phyloP scores from a whole-genome alignment of 176 grass and related monocot species.

The Neostapfia colusana region DNA sequence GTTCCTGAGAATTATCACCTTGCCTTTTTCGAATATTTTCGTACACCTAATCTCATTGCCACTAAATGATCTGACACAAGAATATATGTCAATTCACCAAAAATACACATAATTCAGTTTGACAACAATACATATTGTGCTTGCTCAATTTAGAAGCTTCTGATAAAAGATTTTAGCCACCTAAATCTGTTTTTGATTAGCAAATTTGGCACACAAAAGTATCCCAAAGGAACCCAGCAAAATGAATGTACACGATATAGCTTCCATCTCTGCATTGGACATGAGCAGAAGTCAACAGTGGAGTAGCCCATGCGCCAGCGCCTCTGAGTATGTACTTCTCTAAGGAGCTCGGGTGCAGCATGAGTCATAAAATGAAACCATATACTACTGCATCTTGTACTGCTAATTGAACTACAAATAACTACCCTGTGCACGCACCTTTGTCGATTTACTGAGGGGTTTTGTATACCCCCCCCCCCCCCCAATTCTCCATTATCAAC shows the following conservation, averaged over 20 bases:
- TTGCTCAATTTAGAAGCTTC: background rate
- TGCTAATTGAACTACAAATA: background rate
- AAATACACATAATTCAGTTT: background rate
- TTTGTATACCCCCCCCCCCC: constrained; percentile 3
- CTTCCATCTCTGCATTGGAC: too few relatives aligned
- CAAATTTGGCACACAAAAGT: background rate
- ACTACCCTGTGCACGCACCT: too few relatives aligned
- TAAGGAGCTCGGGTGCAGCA: too few relatives aligned
- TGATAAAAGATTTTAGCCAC: background rate
- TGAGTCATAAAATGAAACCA: background rate
- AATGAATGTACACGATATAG: too few relatives aligned
- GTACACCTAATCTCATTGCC: background rate
- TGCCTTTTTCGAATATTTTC: background rate
- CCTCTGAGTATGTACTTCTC: too few relatives aligned
- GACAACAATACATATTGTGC: background rate
- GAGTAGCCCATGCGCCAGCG: too few relatives aligned
- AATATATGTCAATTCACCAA: background rate
- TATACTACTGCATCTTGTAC: background rate
- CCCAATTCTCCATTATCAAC: background rate
- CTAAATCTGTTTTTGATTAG: background rate
- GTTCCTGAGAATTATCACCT: background rate
- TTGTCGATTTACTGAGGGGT: background rate
- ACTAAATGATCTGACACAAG: background rate
- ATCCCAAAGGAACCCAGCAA: background rate
- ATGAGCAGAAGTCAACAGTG: too few relatives aligned